Base-by-base conservation (phyloP, 257 asterid species). In the Penstemon newberryi region DNA sequence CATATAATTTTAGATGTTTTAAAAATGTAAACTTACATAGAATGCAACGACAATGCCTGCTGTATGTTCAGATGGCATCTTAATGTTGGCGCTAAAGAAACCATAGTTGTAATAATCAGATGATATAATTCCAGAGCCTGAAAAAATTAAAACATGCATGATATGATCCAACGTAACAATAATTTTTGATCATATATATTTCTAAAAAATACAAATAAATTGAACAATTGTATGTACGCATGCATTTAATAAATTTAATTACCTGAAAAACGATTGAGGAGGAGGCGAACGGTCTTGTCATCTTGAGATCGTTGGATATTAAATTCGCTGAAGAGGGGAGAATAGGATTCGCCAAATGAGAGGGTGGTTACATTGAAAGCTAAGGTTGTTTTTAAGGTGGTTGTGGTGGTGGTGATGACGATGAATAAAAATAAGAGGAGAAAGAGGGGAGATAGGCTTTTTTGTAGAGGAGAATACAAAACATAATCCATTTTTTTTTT, bases 41-140 rank as follows among this genome's bases (percentile, higher is more conserved):
- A 92, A 92, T 4, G 97, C 98, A 36, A 92, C 97, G 69, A 85
- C 92, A 43, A 90, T 78, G 57, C 97, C 98, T 3, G 98, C 97
- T 1, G 97, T 84, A 49, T 86, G 78, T 58, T 76, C 71, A 25
- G 96, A 79, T 8, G 98, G 98, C 90, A 92, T 78, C 86, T 88
- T 92, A 52, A 92, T 86, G 65, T 73, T 73, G 66, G 97, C 95
- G 72, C 98, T 92, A 75, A 90, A 92, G 89, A 88, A 92, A 13
- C 97, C 98, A 75, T 88, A 83, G 70, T 83, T 80, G 84, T 86
- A 90, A 83, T 92, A 92, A 77, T 88, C 97, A 0, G 86, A 74
- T 8, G 97, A 92, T 43, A 90, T 88, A 33, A 92, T 79, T 9
- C 98, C 98, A 6, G 98, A 90, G 3, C 98, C 98, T 92, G 83